Evolutionary conservation across 2,329 filamentous ascomycete species (phyloP).

Genomic region (Clonostachys chloroleuca): DNA sequence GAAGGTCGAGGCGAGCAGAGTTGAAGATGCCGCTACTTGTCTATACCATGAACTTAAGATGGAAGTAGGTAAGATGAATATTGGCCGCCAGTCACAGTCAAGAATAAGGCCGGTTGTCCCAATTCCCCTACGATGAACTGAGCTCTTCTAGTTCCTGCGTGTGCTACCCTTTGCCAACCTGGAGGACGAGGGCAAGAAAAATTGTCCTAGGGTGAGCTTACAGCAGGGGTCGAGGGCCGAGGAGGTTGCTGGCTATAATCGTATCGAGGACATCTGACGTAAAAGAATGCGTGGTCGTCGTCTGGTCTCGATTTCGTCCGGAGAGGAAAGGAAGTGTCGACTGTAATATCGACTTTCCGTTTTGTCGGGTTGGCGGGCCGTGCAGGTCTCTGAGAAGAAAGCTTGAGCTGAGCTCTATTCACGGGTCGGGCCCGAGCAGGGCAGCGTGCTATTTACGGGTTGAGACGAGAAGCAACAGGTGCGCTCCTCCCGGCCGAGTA

Average conservation of each 20-base stretch:
- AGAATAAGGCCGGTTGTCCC: no score
- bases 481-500: no score
- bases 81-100: no score
- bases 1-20: slow-evolving; percentile 7
- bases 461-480: no score
- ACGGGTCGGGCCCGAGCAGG: no score
- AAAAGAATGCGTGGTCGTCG: not conserved
- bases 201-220: not conserved
- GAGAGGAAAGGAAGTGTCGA: not conserved
- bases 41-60: slow-evolving; percentile 15
- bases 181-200: not conserved
- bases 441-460: no score
- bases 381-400: not conserved
- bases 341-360: no score
- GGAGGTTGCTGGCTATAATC: slow-evolving; percentile 17
- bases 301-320: not conserved
- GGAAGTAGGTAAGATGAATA: no score
- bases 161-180: no score
- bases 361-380: not conserved
- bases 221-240: slow-evolving; percentile 8
- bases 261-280: slow-evolving; percentile 21
- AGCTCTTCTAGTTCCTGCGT: no score
- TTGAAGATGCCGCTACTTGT: slow-evolving; percentile 12
- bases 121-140: no score
- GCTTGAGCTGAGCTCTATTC: not conserved